These are phyloP conservation scores for Oryza punctata DNA, from an alignment of 176 grass and related monocot genomes.

Conservation along the genomic window DNA sequence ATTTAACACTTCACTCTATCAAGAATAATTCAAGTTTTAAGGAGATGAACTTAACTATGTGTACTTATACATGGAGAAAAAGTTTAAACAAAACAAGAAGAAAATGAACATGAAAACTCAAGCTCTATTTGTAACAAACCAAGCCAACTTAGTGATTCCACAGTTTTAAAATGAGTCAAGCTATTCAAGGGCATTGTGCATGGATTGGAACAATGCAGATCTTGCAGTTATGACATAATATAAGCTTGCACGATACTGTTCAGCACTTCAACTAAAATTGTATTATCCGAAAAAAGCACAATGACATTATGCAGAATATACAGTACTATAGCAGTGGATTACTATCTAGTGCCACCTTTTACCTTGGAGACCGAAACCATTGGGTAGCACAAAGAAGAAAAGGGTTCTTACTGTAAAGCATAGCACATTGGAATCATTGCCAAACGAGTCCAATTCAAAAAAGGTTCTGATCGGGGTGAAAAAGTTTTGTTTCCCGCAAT, in stretches of 20 bases:
- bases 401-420: slow-evolving; percentile 33
- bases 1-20: neutral
- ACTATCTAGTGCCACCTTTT: slow-evolving; percentile 21
- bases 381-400: slow-evolving; percentile 46
- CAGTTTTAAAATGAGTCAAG: neutral
- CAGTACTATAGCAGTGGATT: slow-evolving; percentile 5
- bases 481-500: slow-evolving; percentile 56
- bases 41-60: neutral
- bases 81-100: neutral
- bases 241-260: neutral
- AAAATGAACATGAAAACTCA: neutral
- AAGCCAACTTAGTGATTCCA: neutral
- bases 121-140: neutral
- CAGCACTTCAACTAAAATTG: slow-evolving; percentile 10
- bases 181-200: slow-evolving; percentile 6
- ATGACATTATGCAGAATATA: slow-evolving; percentile 13
- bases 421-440: slow-evolving; percentile 45
- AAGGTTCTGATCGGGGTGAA: slow-evolving; percentile 50
- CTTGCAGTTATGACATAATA: neutral
- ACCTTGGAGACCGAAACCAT: slow-evolving; percentile 30
- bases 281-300: neutral
- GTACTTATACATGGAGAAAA: neutral
- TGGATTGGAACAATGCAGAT: neutral
- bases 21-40: neutral
- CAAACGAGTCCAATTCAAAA: slow-evolving; percentile 59